Conservation (phyloP, 352 stramenopile species). For the Phytophthora foliorum region DNA sequence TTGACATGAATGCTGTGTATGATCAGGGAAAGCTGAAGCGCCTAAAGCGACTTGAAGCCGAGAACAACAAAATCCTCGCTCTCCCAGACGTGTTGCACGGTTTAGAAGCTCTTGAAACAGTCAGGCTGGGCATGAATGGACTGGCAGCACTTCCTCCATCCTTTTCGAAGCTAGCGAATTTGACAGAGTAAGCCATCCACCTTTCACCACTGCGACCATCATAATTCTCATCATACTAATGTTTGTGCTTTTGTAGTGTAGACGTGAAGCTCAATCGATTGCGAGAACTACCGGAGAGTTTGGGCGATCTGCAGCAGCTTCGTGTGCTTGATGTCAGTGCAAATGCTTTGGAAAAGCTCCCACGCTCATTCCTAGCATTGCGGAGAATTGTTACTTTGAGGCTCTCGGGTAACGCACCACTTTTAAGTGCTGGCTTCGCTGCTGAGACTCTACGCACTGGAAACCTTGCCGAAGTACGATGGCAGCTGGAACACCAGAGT, state of each 20-base stretch:
- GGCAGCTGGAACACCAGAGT: constrained; percentile 67
- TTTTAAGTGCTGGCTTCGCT: constrained; percentile 47
- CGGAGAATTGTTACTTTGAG: constrained; percentile 56
- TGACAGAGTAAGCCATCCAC: constrained; percentile 59
- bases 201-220: neutral
- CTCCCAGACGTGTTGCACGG: constrained; percentile 68
- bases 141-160: constrained; percentile 59
- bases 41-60: constrained; percentile 66
- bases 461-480: constrained; percentile 55
- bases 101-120: constrained; percentile 51
- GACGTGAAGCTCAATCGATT: constrained; percentile 85
- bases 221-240: neutral
- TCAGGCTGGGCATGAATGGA: constrained; percentile 71
- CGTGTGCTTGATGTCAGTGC: constrained; percentile 62
- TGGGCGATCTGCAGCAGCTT: constrained; percentile 59
- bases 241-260: constrained; percentile 29
- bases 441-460: constrained; percentile 53
- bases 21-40: constrained; percentile 64
- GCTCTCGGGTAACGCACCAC: constrained; percentile 57
- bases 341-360: constrained; percentile 64
- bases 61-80: constrained; percentile 74
- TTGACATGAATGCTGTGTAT: constrained; percentile 13
- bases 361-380: constrained; percentile 58
- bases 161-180: constrained; percentile 54
- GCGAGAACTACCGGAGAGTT: constrained; percentile 45